Percentiles rank a stretch among this genome's conserved stretches.
phyloP scores from a whole-genome alignment of 352 stramenopile species.

The Globisporangium nagaii region DNA sequence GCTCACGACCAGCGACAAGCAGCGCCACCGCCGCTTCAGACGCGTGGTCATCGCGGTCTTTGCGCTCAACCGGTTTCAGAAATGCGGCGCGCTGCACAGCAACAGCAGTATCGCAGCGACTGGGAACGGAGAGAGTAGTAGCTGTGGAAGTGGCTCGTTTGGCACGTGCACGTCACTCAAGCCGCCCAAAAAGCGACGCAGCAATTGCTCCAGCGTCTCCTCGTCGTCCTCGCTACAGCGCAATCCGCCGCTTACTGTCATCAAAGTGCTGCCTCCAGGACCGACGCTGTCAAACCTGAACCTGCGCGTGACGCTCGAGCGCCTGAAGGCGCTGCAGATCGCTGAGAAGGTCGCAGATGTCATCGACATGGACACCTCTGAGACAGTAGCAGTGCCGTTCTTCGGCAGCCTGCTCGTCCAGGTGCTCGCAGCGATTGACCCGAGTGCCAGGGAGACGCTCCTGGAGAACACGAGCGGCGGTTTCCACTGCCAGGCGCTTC shows the following conservation, averaged over 20 bases:
- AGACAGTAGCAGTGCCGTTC: constrained; percentile 3
- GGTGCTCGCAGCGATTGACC: constrained; percentile 39
- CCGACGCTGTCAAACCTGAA: constrained; percentile 22
- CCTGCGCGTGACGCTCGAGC: constrained; percentile 29
- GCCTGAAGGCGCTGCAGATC: constrained; percentile 29
- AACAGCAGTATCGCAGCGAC: not conserved
- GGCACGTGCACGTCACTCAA: constrained; percentile 40
- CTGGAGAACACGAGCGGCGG: constrained; percentile 30
- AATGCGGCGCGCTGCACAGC: constrained; percentile 14
- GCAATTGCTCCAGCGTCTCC: not conserved
- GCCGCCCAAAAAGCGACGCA: constrained; percentile 17
- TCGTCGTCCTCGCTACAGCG: constrained; percentile 6
- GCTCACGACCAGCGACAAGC: not conserved
- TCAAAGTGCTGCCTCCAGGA: constrained; percentile 39
- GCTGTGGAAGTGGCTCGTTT: constrained; percentile 11
- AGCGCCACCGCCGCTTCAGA: constrained; percentile 28
- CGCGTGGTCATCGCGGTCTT: constrained; percentile 57
- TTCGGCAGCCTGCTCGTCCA: constrained; percentile 36
- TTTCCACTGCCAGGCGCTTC: constrained; percentile 51
- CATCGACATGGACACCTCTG: constrained; percentile 10
- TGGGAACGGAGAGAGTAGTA: constrained; percentile 1
- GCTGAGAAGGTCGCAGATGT: constrained; percentile 24
- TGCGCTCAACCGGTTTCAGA: constrained; percentile 55
- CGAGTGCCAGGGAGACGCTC: constrained; percentile 28
- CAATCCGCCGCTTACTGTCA: constrained; percentile 20